Evolutionary conservation across 1,139 yeast genomes (phyloP), one percentile per base, ranked within the genome.

Genomic region (Saccharomyces hybrid): DNA sequence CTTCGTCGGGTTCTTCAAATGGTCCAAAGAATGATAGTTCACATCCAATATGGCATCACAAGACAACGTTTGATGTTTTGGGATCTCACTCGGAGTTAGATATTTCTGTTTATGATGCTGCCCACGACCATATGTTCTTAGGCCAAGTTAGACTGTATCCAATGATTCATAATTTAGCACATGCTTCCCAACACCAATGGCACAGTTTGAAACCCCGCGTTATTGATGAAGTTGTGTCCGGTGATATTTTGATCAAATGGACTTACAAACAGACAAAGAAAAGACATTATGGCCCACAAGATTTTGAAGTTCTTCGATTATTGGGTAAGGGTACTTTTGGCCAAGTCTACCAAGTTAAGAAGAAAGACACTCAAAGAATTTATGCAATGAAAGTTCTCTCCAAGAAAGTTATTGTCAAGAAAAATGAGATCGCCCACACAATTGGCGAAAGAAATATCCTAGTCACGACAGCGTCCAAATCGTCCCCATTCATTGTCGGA

Each of bases 311-410:
- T 20, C 80, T 93, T 63, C 79, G 96, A 65, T 76, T 93, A 53
- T 77, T 93, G 58, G 99, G 99, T 57, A 90, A 89, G 68, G 99
- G 99, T 52, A 93, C 98, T 0, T 93, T 93, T 76, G 99, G 99
- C 32, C 96, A 88, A 72, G 99, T 93, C 46, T 93, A 85, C 71
- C 98, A 91, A 73, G 99, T 93, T 49, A 84, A 87, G 62, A 93
- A 91, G 77, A 79, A 79, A 64, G 98, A 91, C 67, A 89, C 95
- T 4, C 82, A 83, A 55, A 80, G 97, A 63, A 85, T 93, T 57
- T 93, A 93, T 69, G 99, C 99, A 49, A 93, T 93, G 99, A 93
- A 93, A 72, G 95, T 93, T 28, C 79, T 93, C 54, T 86, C 95
- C 34, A 93, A 93, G 70, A 90, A 90, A 69, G 95, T 90, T 48